Evolutionary conservation across 208 protist genomes (phyloP).

Genomic region (Wallacemonas sp.): DNA sequence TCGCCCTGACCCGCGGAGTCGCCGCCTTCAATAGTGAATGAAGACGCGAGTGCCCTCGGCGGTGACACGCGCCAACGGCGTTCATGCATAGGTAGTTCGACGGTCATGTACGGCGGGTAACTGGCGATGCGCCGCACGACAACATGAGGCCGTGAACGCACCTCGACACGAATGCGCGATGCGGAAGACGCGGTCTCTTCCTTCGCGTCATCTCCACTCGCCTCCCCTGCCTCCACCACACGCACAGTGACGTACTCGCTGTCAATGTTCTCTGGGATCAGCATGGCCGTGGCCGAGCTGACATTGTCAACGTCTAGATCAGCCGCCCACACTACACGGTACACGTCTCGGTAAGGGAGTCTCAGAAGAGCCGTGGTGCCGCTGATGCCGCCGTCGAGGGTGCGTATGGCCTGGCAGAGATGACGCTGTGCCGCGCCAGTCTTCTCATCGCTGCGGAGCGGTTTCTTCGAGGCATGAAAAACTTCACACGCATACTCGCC

Average conservation of each 20-base stretch:
- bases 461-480: neutral
- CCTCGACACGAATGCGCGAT: constrained; percentile 28
- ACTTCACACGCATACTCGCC: constrained; percentile 35
- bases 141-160: constrained; percentile 50
- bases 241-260: constrained; percentile 30
- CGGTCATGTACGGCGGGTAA: constrained; percentile 35
- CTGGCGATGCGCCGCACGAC: constrained; percentile 64
- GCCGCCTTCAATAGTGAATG: neutral
- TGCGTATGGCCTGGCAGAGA: constrained; percentile 12
- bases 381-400: constrained; percentile 22
- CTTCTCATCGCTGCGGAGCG: neutral
- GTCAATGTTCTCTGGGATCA: constrained; percentile 48
- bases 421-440: constrained; percentile 1
- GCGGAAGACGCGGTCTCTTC: neutral
- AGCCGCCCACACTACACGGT: constrained; percentile 55
- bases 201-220: neutral
- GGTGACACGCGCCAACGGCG: constrained; percentile 44
- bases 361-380: constrained; percentile 39
- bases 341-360: constrained; percentile 49
- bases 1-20: constrained; percentile 2
- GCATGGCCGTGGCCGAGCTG: constrained; percentile 13
- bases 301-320: constrained; percentile 35
- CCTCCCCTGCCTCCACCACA: neutral
- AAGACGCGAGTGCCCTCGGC: constrained; percentile 22
- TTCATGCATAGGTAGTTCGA: constrained; percentile 78